Percentiles rank a stretch among this genome's conserved stretches.
These are phyloP conservation scores for Leucosporidium scottii DNA, from an alignment of 768 basidiomycete species.

Conservation along the genomic window DNA sequence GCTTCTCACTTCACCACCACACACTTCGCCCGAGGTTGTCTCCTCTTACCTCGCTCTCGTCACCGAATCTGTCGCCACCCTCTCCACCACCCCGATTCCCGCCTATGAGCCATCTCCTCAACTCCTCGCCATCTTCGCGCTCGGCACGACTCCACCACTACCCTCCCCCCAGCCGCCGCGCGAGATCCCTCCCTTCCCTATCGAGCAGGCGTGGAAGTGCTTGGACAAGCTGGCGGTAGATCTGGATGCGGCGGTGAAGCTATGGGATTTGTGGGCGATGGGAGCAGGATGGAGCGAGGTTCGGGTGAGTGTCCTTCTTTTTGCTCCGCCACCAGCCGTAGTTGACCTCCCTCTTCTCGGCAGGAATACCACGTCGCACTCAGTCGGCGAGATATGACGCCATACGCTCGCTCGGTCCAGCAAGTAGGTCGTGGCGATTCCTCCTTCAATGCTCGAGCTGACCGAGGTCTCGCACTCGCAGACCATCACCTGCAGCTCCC, in stretches of 20 bases:
- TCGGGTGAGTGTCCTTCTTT: not conserved
- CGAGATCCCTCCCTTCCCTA: not conserved
- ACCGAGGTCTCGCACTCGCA: not conserved
- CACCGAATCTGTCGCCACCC: not conserved
- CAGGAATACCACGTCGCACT: conserved; percentile 1
- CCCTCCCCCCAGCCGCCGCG: conserved; percentile 15
- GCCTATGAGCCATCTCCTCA: not conserved
- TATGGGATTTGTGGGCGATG: conserved; percentile 19
- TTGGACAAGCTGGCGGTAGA: not conserved
- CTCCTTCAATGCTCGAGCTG: no score
- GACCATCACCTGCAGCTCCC: conserved; percentile 14
- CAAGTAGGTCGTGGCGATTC: conserved; percentile 4
- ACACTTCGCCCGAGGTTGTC: conserved; percentile 12
- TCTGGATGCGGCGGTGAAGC: not conserved
- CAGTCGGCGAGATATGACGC: not conserved
- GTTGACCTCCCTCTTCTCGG: not conserved
- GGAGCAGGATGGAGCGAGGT: not conserved
- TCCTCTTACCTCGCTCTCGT: conserved; percentile 9
- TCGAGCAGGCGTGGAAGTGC: conserved; percentile 5
- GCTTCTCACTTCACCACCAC: conserved; percentile 13
- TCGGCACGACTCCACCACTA: conserved; percentile 5
- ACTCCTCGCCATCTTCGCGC: not conserved
- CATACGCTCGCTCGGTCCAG: conserved; percentile 18
- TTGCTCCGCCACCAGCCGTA: not conserved
- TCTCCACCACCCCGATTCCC: not conserved